These are phyloP conservation scores for Termitomyces heimii DNA, from an alignment of 768 basidiomycete species.

Conservation along the genomic window DNA sequence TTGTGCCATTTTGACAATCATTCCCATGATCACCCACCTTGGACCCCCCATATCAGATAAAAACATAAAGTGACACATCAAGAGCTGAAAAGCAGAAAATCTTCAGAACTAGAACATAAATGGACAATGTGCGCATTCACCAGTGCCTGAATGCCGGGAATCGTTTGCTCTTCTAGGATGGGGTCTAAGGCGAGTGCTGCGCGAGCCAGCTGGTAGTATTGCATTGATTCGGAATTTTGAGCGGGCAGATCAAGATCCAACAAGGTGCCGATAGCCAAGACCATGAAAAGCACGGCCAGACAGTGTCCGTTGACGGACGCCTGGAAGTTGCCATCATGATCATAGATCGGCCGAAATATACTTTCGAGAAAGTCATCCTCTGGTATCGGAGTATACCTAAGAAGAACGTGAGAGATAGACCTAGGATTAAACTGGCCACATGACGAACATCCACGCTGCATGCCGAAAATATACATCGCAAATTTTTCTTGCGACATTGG, in stretches of 20 bases:
- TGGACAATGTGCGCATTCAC: conserved; percentile 28
- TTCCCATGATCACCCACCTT: conserved; percentile 66
- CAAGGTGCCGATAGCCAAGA: conserved; percentile 59
- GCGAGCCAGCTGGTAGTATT: conserved; percentile 55
- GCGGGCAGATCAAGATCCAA: conserved; percentile 53
- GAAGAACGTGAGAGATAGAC: background rate
- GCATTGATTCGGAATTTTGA: conserved; percentile 48
- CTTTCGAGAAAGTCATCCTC: conserved; percentile 49
- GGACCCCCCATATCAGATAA: conserved; percentile 48
- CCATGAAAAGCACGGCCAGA: conserved; percentile 55
- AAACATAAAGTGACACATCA: conserved; percentile 54
- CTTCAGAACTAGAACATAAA: conserved; percentile 11
- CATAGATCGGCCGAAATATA: conserved; percentile 50
- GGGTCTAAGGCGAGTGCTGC: conserved; percentile 57
- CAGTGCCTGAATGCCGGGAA: conserved; percentile 60
- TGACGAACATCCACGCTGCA: conserved; percentile 66
- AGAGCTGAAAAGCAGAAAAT: conserved; percentile 31
- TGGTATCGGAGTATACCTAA: conserved; percentile 63
- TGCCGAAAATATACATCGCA: conserved; percentile 56
- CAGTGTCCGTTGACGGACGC: conserved; percentile 43
- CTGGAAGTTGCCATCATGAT: conserved; percentile 29
- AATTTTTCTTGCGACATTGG: conserved; percentile 29
- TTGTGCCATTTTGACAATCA: conserved; percentile 64
- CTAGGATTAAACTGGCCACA: background rate
- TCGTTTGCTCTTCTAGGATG: conserved; percentile 57